Evolutionary conservation across 208 protist species (phyloP), one percentile per base, ranked within the genome.

Genomic region (Acanthamoeba lugdunensis): DNA sequence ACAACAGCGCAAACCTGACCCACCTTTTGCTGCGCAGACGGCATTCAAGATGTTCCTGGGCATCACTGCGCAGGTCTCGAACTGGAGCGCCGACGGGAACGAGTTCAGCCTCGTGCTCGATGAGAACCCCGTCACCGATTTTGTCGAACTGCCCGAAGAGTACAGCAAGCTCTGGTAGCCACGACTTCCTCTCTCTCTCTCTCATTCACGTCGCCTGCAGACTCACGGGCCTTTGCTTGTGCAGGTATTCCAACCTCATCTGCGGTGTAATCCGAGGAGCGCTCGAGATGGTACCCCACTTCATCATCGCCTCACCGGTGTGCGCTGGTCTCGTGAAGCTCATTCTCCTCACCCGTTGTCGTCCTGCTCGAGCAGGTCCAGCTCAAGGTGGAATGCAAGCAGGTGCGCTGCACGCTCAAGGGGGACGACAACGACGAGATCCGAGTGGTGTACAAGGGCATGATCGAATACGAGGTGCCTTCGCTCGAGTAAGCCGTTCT

Each of bases 31-130:
- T 85, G 30, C 52, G 4, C 56, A 96, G 95, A 85, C 95, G 16
- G 97, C 97, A 0, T 98, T 99, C 89, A 98, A 98, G 90, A 99
- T 99, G 98, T 99, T 99, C 94, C 96, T 99, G 16, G 98, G 98
- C 91, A 95, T 99, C 41, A 97, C 81, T 45, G 97, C 98, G 8
- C 95, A 97, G 14, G 95, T 99, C 33, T 84, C 96, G 6, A 97
- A 98, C 61, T 98, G 98, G 96, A 97, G 96, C 93, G 33, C 79
- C 3, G 95, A 98, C n/a, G 93, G 94, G 75, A 97, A 82, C 77
- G 96, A 98, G 61, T 99, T 98, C 94, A 96, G 97, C 63, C 96
- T 99, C 18, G 96, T 97, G 11, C 97, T 99, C 88, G 96, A 98
- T 2, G 98, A 99, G 3, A 99, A 99, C 94, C 99, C 99, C 13